A percentile compares a stretch with the other conserved stretches of the same genome.
Evolutionary conservation across 2,329 filamentous ascomycete species (phyloP).

Genomic region (Capronia coronata): DNA sequence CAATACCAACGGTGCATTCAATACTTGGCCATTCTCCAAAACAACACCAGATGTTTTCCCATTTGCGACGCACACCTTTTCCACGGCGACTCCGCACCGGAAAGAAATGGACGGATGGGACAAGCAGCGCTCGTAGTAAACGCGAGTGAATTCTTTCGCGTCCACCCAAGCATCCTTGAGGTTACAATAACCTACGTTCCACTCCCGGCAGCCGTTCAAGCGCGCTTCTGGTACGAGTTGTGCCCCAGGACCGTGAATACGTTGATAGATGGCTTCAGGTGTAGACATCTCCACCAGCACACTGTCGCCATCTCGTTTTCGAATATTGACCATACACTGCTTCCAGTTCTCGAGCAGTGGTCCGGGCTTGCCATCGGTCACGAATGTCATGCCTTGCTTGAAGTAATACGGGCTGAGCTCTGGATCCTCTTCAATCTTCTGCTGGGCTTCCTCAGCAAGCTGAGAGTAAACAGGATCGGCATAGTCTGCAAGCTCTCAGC

Average conservation of each 20-base stretch:
- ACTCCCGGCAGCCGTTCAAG: constrained; percentile 12
- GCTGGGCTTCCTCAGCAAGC: constrained; percentile 26
- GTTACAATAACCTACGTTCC: constrained; percentile 29
- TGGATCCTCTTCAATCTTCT: constrained; percentile 24
- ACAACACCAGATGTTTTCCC: constrained; percentile 17
- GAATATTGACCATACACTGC: constrained; percentile 6
- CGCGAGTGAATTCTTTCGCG: constrained; percentile 23
- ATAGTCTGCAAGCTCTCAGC: constrained; percentile 26
- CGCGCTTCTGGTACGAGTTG: constrained; percentile 3
- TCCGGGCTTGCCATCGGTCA: constrained; percentile 22
- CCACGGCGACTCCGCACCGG: constrained; percentile 24
- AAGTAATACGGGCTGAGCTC: constrained; percentile 23
- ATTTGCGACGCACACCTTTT: constrained; percentile 7
- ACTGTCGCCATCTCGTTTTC: no score
- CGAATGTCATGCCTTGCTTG: constrained; percentile 30
- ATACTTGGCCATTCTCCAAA: constrained; percentile 19
- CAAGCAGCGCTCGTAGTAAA: constrained; percentile 29
- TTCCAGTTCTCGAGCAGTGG: constrained; percentile 18
- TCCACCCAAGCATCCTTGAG: constrained; percentile 29
- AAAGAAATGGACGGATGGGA: constrained; percentile 23
- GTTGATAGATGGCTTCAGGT: constrained; percentile 23
- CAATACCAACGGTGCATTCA: constrained; percentile 20
- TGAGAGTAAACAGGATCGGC: constrained; percentile 27
- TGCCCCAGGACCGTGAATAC: constrained; percentile 25
- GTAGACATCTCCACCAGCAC: constrained; percentile 8